A percentile compares a stretch with the other conserved stretches of the same genome.
phyloP scores from a whole-genome alignment of 2,329 filamentous ascomycete species.

The Colletotrichum sp. region DNA sequence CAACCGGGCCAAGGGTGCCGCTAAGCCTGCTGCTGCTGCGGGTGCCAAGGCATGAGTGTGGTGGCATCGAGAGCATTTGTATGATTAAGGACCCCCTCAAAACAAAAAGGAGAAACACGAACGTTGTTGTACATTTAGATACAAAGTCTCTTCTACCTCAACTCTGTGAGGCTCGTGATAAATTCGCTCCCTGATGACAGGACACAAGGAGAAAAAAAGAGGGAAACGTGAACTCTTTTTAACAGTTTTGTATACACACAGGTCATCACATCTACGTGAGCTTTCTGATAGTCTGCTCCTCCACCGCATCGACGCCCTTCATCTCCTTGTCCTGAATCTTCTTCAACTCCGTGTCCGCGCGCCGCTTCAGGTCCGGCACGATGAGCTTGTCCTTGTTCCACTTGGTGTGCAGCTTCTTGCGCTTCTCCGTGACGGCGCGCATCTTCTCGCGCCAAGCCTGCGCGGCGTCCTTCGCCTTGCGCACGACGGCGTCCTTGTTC shows the following conservation, averaged over 20 bases:
- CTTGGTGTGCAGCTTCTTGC: constrained; percentile 53
- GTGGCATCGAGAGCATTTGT: neutral
- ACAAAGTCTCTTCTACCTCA: constrained; percentile 9
- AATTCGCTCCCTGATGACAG: neutral
- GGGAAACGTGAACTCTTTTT: neutral
- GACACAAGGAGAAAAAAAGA: neutral
- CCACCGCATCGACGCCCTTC: constrained; percentile 52
- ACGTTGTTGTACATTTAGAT: constrained; percentile 16
- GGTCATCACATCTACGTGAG: constrained; percentile 29
- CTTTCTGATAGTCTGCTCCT: constrained; percentile 53
- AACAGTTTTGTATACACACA: neutral
- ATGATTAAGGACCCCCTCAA: constrained; percentile 1
- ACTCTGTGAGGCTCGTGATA: neutral
- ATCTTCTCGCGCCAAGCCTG: constrained; percentile 57
- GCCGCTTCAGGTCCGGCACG: constrained; percentile 51
- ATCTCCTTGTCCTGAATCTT: constrained; percentile 59
- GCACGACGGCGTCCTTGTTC: constrained; percentile 49
- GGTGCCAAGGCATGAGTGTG: constrained; percentile 23
- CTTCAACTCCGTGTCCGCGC: constrained; percentile 52
- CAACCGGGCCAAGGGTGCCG: constrained; percentile 25
- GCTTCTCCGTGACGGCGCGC: constrained; percentile 49
- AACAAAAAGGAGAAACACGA: neutral
- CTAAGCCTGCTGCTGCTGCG: constrained; percentile 15
- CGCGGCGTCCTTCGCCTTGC: constrained; percentile 48
- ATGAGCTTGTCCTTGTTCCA: constrained; percentile 52